Percentiles rank a stretch among this genome's conserved stretches.
These are phyloP conservation scores for Backusella macrospora DNA, from an alignment of 192 early-diverging fungal species.

Conservation along the genomic window DNA sequence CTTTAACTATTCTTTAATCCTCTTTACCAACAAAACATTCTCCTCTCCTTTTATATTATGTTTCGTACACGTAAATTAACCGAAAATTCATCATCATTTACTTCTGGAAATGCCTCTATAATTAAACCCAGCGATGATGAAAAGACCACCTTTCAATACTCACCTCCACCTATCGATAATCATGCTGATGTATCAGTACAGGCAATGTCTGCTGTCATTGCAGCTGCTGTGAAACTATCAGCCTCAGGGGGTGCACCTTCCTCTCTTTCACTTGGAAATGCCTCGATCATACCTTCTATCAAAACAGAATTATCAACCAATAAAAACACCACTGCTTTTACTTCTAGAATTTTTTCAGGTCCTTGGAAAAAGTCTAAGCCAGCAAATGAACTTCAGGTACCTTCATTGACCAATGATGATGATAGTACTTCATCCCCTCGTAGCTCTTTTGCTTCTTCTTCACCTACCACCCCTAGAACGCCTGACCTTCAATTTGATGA, in stretches of 20 bases:
- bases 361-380: not conserved
- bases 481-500: conserved; percentile 23
- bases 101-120: conserved; percentile 29
- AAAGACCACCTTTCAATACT: not conserved
- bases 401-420: not conserved
- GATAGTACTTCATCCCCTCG: not conserved
- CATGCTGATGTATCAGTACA: conserved; percentile 24
- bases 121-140: not conserved
- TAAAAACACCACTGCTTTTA: not conserved
- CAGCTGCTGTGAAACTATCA: conserved; percentile 38
- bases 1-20: conserved; percentile 3
- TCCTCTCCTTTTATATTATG: conserved; percentile 22
- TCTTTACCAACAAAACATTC: not conserved
- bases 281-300: conserved; percentile 34
- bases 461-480: conserved; percentile 12
- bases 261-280: conserved; percentile 36
- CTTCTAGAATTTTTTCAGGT: not conserved
- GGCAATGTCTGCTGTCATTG: conserved; percentile 40
- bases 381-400: not conserved
- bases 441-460: conserved; percentile 7
- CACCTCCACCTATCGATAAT: not conserved
- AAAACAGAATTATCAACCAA: not conserved
- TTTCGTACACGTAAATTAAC: conserved; percentile 4
- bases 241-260: conserved; percentile 25
- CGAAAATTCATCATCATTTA: conserved; percentile 20